Percentiles rank a stretch among this genome's conserved stretches.
These are phyloP conservation scores for Lanmaoa pseudosensibilis DNA, from an alignment of 768 basidiomycete species.

Conservation along the genomic window DNA sequence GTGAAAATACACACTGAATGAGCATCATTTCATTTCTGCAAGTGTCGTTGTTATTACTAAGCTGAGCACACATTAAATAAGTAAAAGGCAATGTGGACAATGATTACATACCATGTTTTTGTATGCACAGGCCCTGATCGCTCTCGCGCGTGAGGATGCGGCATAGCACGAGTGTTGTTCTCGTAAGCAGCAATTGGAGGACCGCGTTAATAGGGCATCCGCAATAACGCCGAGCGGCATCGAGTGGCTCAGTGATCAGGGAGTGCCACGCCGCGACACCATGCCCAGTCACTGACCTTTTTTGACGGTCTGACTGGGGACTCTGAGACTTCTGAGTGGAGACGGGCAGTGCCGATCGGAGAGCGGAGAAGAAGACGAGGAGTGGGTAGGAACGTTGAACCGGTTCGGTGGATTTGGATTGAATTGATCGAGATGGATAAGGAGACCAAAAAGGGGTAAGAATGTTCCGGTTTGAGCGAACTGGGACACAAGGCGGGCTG, in stretches of 20 bases:
- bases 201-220: slow-evolving; percentile 15
- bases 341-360: slow-evolving; percentile 18
- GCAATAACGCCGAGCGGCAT: slow-evolving; percentile 20
- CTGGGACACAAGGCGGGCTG: slow-evolving; percentile 29
- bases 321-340: slow-evolving; percentile 1
- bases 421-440: slow-evolving; percentile 28
- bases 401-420: slow-evolving; percentile 16
- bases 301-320: not conserved
- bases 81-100: slow-evolving; percentile 1
- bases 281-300: not conserved
- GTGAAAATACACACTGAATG: slow-evolving; percentile 1
- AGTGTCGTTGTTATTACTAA: not conserved
- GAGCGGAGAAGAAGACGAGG: not conserved
- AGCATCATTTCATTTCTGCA: slow-evolving; percentile 15
- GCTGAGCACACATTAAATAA: slow-evolving; percentile 5
- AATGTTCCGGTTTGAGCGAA: slow-evolving; percentile 19
- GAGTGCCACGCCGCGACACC: slow-evolving; percentile 3
- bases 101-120: not conserved
- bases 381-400: not conserved
- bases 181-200: slow-evolving; percentile 7
- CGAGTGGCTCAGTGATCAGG: not conserved
- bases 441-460: slow-evolving; percentile 11
- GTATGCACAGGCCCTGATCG: slow-evolving; percentile 21
- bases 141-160: slow-evolving; percentile 10
- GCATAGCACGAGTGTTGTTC: slow-evolving; percentile 6